Conservation (phyloP, 768 basidiomycete species). For the Clitopilus hobsonii region DNA sequence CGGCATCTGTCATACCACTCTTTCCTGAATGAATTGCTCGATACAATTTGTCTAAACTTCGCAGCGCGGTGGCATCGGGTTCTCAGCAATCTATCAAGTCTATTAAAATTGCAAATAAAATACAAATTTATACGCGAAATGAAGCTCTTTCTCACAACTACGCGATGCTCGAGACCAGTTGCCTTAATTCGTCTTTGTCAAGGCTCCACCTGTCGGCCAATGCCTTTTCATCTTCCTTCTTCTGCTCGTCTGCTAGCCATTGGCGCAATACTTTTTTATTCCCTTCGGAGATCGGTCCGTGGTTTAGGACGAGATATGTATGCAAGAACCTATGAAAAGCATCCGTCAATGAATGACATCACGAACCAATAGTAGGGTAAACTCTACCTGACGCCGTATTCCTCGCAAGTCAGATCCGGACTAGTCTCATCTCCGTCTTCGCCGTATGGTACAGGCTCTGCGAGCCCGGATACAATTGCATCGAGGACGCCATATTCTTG, state of each 20-base stretch:
- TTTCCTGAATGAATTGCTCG: too few species aligned
- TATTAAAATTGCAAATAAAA: too few species aligned
- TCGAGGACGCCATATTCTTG: constrained; percentile 39
- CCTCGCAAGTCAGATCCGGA: constrained; percentile 59
- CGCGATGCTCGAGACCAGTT: background rate
- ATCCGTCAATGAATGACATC: background rate
- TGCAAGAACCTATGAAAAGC: constrained; percentile 39
- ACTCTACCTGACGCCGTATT: constrained; percentile 53
- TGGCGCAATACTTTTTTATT: constrained; percentile 17
- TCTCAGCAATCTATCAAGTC: too few species aligned
- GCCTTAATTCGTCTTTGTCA: background rate
- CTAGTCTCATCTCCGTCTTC: constrained; percentile 60
- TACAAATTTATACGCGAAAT: too few species aligned
- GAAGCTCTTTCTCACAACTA: too few species aligned
- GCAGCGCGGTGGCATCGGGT: too few species aligned
- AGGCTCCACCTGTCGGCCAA: background rate
- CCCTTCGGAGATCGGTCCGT: constrained; percentile 22
- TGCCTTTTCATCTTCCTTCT: background rate
- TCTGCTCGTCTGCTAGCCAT: background rate
- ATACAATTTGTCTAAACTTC: too few species aligned
- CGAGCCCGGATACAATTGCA: constrained; percentile 47
- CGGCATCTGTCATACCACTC: too few species aligned
- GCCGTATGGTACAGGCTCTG: constrained; percentile 56
- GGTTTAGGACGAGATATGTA: constrained; percentile 43
- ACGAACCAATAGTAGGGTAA: background rate